phyloP scores from a whole-genome alignment of 2,329 filamentous ascomycete species.

The Penicillium sp. region DNA sequence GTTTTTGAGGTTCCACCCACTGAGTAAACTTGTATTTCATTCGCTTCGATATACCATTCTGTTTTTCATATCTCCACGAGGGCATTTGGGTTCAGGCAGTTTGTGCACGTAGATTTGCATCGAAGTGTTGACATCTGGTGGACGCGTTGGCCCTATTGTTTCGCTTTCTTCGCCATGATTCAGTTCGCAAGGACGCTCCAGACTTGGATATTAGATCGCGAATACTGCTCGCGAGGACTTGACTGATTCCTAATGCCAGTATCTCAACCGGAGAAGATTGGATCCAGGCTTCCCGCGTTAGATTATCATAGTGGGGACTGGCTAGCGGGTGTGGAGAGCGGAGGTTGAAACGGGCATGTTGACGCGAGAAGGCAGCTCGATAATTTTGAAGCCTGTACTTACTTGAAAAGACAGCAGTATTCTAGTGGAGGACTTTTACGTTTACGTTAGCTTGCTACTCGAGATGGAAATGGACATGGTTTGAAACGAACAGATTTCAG shows the following conservation, averaged over 20 bases:
- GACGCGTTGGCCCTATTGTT: no score
- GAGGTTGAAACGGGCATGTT: constrained; percentile 22
- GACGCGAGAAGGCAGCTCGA: constrained; percentile 5
- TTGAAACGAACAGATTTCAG: no score
- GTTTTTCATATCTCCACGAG: constrained; percentile 2
- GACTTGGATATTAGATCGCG: constrained; percentile 17
- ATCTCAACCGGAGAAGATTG: constrained; percentile 6
- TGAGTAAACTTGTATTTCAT: constrained; percentile 3
- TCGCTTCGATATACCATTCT: constrained; percentile 12
- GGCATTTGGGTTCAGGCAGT: not conserved
- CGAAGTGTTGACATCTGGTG: no score
- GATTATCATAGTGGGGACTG: constrained; percentile 19
- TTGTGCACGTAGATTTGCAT: not conserved
- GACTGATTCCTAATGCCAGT: constrained; percentile 14
- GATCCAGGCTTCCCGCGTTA: constrained; percentile 14
- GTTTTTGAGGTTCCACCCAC: not conserved
- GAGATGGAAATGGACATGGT: no score
- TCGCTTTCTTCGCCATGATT: no score
- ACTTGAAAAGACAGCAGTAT: no score
- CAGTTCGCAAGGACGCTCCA: no score
- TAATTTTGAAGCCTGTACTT: not conserved
- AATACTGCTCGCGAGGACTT: constrained; percentile 18
- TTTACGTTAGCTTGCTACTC: no score
- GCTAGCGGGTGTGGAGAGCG: constrained; percentile 21
- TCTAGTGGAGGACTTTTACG: no score